A percentile compares a stretch with the other conserved stretches of the same genome.
Evolutionary conservation across 257 asterid species (phyloP).

Genomic region (Apocynum venetum): DNA sequence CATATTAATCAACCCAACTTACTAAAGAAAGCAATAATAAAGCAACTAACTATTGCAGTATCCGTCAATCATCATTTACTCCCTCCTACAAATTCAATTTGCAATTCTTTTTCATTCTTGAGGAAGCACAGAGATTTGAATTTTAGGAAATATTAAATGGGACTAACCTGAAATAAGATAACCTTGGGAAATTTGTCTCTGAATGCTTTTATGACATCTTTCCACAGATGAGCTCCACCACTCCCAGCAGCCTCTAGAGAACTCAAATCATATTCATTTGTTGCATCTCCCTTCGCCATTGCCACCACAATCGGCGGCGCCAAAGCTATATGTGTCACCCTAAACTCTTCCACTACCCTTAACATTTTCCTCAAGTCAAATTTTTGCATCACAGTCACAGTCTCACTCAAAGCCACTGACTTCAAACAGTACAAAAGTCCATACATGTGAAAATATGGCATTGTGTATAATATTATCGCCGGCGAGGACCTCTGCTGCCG

Average conservation of each 20-base stretch:
- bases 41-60: not conserved
- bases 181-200: constrained; percentile 26
- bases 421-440: constrained; percentile 23
- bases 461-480: constrained; percentile 34
- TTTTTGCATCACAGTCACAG: constrained; percentile 32
- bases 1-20: not conserved
- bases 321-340: constrained; percentile 24
- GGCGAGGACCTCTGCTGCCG: constrained; percentile 21
- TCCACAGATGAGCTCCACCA: constrained; percentile 39
- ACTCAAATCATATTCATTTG: constrained; percentile 25
- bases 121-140: not conserved
- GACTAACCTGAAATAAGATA: constrained; percentile 24
- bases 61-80: not conserved
- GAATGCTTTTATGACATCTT: constrained; percentile 34
- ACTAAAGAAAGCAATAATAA: no score
- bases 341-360: constrained; percentile 25
- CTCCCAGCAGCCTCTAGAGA: constrained; percentile 32
- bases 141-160: not conserved
- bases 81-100: not conserved
- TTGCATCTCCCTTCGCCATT: constrained; percentile 22
- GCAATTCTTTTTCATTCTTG: not conserved
- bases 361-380: constrained; percentile 27
- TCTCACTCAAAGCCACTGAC: constrained; percentile 39
- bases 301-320: constrained; percentile 32
- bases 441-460: constrained; percentile 34